A percentile compares a stretch with the other conserved stretches of the same genome.
phyloP scores from a whole-genome alignment of 2,329 filamentous ascomycete species.

The Neofusicoccum sp. region DNA sequence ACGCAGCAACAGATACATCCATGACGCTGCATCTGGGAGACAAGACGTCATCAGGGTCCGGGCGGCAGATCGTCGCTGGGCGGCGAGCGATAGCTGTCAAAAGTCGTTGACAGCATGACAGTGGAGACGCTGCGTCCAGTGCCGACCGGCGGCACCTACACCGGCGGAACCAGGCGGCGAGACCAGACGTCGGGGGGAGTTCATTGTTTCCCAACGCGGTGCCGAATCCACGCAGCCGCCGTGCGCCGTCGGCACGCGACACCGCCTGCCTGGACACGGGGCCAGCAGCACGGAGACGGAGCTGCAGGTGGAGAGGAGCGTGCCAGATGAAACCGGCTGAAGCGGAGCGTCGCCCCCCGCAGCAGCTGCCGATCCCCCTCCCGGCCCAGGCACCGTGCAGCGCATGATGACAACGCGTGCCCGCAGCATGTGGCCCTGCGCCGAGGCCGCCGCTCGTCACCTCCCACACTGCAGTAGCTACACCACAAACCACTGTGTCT shows the following conservation, averaged over 20 bases:
- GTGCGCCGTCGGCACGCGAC: neutral
- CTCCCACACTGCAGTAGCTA: too few relatives aligned
- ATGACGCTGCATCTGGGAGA: neutral
- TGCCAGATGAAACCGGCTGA: neutral
- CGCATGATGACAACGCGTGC: neutral
- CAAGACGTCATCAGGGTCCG: constrained; percentile 14
- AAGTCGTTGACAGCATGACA: neutral
- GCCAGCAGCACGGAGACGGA: too few relatives aligned
- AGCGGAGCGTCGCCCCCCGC: neutral
- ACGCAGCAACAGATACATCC: too few relatives aligned
- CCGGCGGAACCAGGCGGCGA: too few relatives aligned
- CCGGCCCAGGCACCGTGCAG: constrained; percentile 8
- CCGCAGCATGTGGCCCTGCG: neutral
- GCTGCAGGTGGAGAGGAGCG: neutral
- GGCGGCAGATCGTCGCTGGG: constrained; percentile 1
- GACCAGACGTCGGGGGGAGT: too few relatives aligned
- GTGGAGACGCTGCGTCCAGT: neutral
- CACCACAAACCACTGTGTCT: neutral
- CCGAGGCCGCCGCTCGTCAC: neutral
- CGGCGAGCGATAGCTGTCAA: neutral
- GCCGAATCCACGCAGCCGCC: neutral
- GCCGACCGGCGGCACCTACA: too few relatives aligned
- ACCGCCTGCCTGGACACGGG: neutral
- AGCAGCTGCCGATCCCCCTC: constrained; percentile 1
- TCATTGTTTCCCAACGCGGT: neutral